These are phyloP conservation scores for Fusarium austroafricanum DNA, from an alignment of 2,329 filamentous ascomycete species.

Conservation along the genomic window DNA sequence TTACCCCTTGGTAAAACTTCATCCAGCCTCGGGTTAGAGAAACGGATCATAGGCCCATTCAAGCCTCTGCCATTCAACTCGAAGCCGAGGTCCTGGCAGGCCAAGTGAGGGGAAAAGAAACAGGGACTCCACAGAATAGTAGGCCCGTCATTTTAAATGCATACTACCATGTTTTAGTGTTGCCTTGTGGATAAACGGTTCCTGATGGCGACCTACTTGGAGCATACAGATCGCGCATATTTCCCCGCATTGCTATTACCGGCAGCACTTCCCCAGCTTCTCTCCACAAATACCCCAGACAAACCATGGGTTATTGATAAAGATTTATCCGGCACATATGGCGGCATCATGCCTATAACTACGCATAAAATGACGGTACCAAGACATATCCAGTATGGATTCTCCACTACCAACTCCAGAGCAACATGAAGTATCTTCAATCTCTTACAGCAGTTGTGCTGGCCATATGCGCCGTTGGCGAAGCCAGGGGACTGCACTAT, in stretches of 20 bases:
- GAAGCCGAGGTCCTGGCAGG: background rate
- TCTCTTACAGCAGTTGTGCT: background rate
- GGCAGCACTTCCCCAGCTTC: constrained; percentile 1
- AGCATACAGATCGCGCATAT: background rate
- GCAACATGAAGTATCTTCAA: constrained; percentile 4
- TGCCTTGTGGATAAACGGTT: background rate
- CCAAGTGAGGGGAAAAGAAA: background rate
- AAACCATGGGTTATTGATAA: background rate
- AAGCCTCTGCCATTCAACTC: background rate
- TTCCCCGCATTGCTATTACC: background rate
- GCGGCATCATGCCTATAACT: background rate
- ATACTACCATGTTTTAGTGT: background rate
- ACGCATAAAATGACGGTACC: background rate
- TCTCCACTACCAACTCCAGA: background rate
- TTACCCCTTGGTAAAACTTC: background rate
- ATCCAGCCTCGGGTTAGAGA: background rate
- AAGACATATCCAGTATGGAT: background rate
- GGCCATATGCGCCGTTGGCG: background rate
- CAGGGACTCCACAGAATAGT: background rate
- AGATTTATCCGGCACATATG: constrained; percentile 13
- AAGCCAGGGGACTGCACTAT: background rate
- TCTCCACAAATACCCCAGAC: constrained; percentile 17
- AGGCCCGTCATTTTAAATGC: fast-evolving
- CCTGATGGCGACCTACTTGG: background rate
- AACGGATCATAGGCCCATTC: background rate